Evolutionary conservation across 345 rosid species (phyloP), one percentile per base, ranked within the genome.

Genomic region (Brassica carinata): DNA sequence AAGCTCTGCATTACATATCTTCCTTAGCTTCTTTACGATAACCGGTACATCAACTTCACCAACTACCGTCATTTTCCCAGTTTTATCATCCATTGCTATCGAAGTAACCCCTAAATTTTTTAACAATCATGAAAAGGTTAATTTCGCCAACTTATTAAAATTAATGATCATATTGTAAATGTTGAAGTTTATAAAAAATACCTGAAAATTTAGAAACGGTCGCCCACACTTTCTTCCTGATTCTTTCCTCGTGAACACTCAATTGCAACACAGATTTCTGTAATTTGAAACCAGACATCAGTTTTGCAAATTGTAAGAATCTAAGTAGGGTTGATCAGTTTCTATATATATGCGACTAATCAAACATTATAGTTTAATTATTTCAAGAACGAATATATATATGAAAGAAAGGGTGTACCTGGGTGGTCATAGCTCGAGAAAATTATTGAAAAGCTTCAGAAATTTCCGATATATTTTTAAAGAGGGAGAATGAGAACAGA

Each of bases 41-140:
- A 0, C 0, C 1, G 86, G 79, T 11, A 91, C 78, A 83, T 89
- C 97, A 6, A 86, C 33, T 29, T 82, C 85, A 40, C 94, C 94
- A 4, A 79, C 78, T 33, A 88, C 82, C 2, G 94, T 91, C 84
- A 90, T 23, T 71, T 90, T 87, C 75, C 83, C 83, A 26, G 89
- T 89, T 84, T 91, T 88, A 78, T 81, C 77, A 69, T 91, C 92
- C 72, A 87, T 17, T 40, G 87, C 7, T 15, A 90, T 66, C 1
- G 92, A 87, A 5, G 83, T 83, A 40, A 91, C 89, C 70, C 92
- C 81, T 77, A 45, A 10, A 13, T 48, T 48, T 48, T 11, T 19
- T 19, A 19, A 19, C 23, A 19, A 19, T 19, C 23, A 19, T 19
- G 23, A 19, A 19, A 19, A 19, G 1, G 23, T 19, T 1, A 19